Base-by-base conservation (phyloP, 352 stramenopile species). In the Phytopythium ostracodes region DNA sequence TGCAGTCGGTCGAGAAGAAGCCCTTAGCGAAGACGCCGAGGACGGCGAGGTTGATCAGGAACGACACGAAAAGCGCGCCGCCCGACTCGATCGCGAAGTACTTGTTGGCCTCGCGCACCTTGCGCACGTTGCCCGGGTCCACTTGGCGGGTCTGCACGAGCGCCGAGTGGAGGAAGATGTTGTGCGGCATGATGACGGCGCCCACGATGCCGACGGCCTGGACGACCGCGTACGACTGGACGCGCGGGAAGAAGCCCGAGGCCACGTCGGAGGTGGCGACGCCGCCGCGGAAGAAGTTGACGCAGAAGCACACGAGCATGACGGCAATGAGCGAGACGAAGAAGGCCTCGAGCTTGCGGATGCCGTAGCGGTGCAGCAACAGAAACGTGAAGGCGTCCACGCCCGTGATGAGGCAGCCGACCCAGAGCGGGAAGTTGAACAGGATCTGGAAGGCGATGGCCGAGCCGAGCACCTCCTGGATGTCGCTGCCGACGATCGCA, bases 121-220 rank as follows among this genome's bases (percentile, higher is more conserved):
- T 89, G 38, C 72, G 77, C 8, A 33, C 51, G 65, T 93, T 78
- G 9, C 70, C 61, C 27, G 73, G 80, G 56, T 93, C 77, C 1
- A 95, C 63, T n/a, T 79, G 65, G 1, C 44, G 60, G 1, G 79
- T 79, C 44, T 90, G 90, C 33, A 98, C 87, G 0, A 98, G 82
- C 20, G 86, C 96, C 7, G 90, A 98, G 70, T 98, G 96, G 36
- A 98, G 71, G 64, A 97, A 98, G 18, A 99, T 81, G 59, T 99
- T 98, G 80, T 98, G 93, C 1, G 96, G 96, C 96, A 99, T 99
- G 76, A 98, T 97, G 27, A 99, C 93, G 0, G 93, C 89, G 43
- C 95, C 96, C 15, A 98, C 65, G 56, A 98, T 98, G 1, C 92
- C 95, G 18, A 97, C 96, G 24, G 86, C 92, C 57, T 88, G 77